Conservation (phyloP, 306 rosid species). For the Begonia masoniana region DNA sequence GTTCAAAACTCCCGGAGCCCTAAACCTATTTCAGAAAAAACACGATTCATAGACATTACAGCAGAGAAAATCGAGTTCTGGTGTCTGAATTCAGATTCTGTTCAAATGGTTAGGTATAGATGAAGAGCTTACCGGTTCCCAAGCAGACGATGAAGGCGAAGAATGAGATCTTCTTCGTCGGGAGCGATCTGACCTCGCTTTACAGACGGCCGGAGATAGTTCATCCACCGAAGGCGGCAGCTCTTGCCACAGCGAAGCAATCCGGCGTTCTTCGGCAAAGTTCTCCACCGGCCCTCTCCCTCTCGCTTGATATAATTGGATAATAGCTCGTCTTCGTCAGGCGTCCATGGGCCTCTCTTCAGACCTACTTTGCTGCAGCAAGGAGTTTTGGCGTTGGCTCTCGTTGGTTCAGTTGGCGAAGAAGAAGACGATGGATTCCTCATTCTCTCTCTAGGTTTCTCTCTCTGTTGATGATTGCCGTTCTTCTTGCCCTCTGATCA, state of each 20-base stretch:
- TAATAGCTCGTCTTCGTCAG: constrained; percentile 55
- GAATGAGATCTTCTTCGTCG: constrained; percentile 89
- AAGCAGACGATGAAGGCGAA: constrained; percentile 89
- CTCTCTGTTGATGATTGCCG: neutral
- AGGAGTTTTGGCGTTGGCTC: constrained; percentile 17
- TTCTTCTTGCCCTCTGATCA: no score
- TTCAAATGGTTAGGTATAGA: neutral
- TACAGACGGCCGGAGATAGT: constrained; percentile 79
- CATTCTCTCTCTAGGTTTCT: neutral
- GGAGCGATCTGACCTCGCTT: constrained; percentile 88
- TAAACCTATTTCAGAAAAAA: neutral
- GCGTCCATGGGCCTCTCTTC: constrained; percentile 86
- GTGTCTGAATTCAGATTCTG: neutral
- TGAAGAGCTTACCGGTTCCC: constrained; percentile 39
- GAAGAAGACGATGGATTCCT: neutral
- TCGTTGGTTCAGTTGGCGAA: neutral
- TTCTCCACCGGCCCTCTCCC: constrained; percentile 85
- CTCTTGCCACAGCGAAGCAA: constrained; percentile 84
- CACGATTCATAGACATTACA: neutral
- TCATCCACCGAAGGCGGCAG: constrained; percentile 95
- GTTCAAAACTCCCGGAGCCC: neutral
- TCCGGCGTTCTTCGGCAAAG: constrained; percentile 65
- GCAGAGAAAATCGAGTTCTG: no score
- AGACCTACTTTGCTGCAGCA: constrained; percentile 61
- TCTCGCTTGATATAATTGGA: constrained; percentile 40